Percentiles rank a stretch among this genome's conserved stretches.
phyloP scores from a whole-genome alignment of 1,284 basidiomycete genomes.

The Ustilago tritici region DNA sequence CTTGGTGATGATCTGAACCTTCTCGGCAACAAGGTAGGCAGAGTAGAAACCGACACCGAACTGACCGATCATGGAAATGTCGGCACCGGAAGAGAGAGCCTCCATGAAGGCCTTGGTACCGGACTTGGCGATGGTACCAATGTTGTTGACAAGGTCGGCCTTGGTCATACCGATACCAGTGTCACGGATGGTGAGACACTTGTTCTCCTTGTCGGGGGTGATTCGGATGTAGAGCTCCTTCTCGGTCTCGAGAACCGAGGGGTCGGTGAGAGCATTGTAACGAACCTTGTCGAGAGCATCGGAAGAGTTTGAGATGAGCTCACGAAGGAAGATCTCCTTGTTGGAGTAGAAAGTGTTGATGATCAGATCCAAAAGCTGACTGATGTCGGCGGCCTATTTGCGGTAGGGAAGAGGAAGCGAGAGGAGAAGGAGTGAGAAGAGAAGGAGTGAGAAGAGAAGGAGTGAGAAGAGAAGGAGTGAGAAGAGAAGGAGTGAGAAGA shows the following conservation, averaged over 20 bases:
- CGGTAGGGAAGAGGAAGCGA: not conserved
- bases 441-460: too few relatives aligned
- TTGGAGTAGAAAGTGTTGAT: slow-evolving; percentile 70
- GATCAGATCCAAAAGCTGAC: slow-evolving; percentile 69
- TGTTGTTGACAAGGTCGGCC: slow-evolving; percentile 84
- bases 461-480: too few relatives aligned
- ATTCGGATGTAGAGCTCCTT: slow-evolving; percentile 70
- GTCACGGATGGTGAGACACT: slow-evolving; percentile 90
- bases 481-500: too few relatives aligned
- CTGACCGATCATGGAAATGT: slow-evolving; percentile 75
- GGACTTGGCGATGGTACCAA: slow-evolving; percentile 99
- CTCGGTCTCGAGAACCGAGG: slow-evolving; percentile 65
- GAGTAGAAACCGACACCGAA: slow-evolving; percentile 99
- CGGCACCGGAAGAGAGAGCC: slow-evolving; percentile 91
- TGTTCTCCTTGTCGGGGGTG: slow-evolving; percentile 89
- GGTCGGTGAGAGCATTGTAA: slow-evolving; percentile 68
- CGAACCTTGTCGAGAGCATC: slow-evolving; percentile 70
- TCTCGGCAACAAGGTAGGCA: slow-evolving; percentile 97
- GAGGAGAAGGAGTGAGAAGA: not conserved
- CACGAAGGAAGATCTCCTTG: slow-evolving; percentile 69
- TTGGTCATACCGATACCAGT: slow-evolving; percentile 87
- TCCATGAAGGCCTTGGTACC: slow-evolving; percentile 92
- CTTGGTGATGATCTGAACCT: slow-evolving; percentile 98
- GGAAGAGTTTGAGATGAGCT: slow-evolving; percentile 69
- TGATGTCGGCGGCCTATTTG: slow-evolving; percentile 63